Conservation (phyloP, 192 early-diverging fungal genomes). For the Backusella circina region DNA sequence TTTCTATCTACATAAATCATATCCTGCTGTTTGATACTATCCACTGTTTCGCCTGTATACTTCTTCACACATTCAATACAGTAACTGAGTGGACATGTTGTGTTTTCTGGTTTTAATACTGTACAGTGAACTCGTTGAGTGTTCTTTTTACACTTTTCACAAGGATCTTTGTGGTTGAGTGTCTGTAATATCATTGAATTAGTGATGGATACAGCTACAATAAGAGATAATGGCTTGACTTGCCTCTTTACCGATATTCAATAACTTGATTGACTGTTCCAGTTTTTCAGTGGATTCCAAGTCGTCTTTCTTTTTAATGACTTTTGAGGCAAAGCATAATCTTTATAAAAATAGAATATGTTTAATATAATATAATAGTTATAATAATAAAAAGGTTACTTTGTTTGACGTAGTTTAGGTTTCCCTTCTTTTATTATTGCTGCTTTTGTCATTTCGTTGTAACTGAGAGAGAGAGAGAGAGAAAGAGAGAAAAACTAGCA, state of each 20-base stretch:
- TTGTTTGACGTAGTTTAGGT: slow-evolving; percentile 8
- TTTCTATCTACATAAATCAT: neutral
- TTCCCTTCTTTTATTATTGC: neutral
- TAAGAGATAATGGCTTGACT: too few relatives aligned
- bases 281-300: neutral
- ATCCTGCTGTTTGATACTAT: neutral
- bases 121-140: neutral
- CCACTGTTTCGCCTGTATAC: neutral
- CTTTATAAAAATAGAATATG: neutral
- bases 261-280: neutral
- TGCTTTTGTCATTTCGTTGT: neutral
- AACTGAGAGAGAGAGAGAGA: neutral
- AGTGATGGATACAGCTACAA: neutral
- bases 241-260: slow-evolving; percentile 1
- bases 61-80: neutral
- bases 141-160: neutral
- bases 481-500: neutral
- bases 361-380: neutral
- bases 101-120: neutral
- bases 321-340: neutral
- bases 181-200: neutral
- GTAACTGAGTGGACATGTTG: neutral
- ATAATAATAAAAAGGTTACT: neutral
- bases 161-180: neutral
- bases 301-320: neutral